Conservation (phyloP, 495 filamentous ascomycete species). For the Tuber melanosporum region DNA sequence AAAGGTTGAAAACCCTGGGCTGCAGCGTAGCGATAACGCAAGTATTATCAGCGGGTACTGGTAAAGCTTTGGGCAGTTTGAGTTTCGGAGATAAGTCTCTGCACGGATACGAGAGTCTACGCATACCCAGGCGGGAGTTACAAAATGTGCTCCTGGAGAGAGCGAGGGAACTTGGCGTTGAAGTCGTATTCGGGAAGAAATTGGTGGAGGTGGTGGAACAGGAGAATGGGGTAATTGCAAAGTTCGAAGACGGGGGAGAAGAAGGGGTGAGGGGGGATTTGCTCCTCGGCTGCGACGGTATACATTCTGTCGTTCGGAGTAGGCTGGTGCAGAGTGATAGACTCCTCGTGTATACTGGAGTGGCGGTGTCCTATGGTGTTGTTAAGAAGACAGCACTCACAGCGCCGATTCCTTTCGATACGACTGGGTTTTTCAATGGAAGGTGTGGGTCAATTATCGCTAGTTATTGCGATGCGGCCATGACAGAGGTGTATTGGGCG, state of each 20-base stretch:
- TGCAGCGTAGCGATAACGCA: slow-evolving; percentile 45
- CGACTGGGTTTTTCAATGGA: slow-evolving; percentile 50
- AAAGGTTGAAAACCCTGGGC: slow-evolving; percentile 47
- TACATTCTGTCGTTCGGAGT: slow-evolving; percentile 54
- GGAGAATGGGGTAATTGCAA: slow-evolving; percentile 45
- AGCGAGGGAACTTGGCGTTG: slow-evolving; percentile 39
- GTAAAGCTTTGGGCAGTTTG: slow-evolving; percentile 46
- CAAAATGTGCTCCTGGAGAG: slow-evolving; percentile 47
- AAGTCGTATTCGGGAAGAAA: slow-evolving; percentile 42
- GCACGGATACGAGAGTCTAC: slow-evolving; percentile 47
- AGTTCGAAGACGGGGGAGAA: slow-evolving; percentile 48
- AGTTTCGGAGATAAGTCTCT: slow-evolving; percentile 46
- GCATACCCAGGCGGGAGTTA: slow-evolving; percentile 49
- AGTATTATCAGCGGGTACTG: slow-evolving; percentile 43
- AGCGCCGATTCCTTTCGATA: slow-evolving; percentile 46
- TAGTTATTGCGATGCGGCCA: slow-evolving; percentile 48
- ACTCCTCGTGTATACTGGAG: slow-evolving; percentile 52
- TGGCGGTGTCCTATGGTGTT: slow-evolving; percentile 52
- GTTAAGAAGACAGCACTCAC: slow-evolving; percentile 42
- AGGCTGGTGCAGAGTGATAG: slow-evolving; percentile 50
- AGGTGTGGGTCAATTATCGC: slow-evolving; percentile 53
- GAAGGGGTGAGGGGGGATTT: slow-evolving; percentile 49
- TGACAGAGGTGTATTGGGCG: slow-evolving; percentile 51
- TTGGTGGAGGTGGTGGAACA: slow-evolving; percentile 46
- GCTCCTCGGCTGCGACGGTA: slow-evolving; percentile 58